Evolutionary conservation across 2,329 filamentous ascomycete species (phyloP), one percentile per base, ranked within the genome.

Genomic region (Aspergillus sp.): DNA sequence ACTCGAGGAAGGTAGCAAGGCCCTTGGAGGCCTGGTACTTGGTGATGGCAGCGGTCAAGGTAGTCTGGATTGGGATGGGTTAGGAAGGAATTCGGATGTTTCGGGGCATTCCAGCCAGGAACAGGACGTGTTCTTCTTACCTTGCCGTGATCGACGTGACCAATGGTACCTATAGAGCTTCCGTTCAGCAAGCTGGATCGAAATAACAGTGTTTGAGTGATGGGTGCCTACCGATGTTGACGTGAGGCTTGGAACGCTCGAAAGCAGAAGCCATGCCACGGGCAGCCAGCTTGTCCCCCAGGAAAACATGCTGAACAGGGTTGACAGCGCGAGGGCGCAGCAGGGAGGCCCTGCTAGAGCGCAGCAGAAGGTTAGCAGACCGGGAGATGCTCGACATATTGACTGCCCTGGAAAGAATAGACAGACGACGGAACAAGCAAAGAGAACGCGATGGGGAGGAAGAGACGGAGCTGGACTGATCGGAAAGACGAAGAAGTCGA

Each of bases 141-240:
- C 90, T 99, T 99, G 84, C 94, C 94, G 83, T 99, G 94, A 87
- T 99, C 95, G 81, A 99, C 95, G 84, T 99, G 95, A 71, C 95
- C 95, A 81, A 99, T 99, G 71, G 95, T 99, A 78, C 90, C 90
- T 93, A 57, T 52, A 32, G 4, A n/a, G 18, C 29, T 20, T 18
- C 11, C 11, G 6, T 14, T 57, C 45, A 60, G 50, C 31, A 42
- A 51, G 14, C 46, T 16, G 45, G n/a, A 45, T 7, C n/a, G 53
- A 31, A 9, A 46, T 52, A 24, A 24, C 10, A 53, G 14, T 42
- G 47, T 60, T 29, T 47, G 56, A 47, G 45, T 6, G 29, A 14
- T 6, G 16, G 16, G 11, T 47, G 57, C 83, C 68, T 84, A 91
- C 95, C 95, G 75, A 99, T 95, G 83, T 99, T 99, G 68, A 99